These are phyloP conservation scores for Xylariaceae sp. DNA, from an alignment of 2,329 filamentous ascomycete genomes.

Conservation along the genomic window DNA sequence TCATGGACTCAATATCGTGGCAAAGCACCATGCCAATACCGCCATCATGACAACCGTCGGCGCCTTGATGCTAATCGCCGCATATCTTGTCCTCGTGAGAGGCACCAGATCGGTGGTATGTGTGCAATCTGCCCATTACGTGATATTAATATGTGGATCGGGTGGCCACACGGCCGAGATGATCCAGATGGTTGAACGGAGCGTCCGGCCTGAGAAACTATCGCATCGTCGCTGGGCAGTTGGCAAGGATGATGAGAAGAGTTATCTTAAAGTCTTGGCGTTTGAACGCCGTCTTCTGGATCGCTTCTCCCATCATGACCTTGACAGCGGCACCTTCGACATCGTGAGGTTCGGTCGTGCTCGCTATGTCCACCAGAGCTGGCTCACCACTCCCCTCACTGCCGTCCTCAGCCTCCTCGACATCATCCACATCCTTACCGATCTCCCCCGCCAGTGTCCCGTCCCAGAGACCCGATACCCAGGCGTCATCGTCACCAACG, in stretches of 20 bases:
- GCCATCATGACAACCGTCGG: background rate
- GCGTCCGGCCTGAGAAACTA: constrained; percentile 43
- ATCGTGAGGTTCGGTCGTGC: constrained; percentile 69
- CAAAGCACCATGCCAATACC: background rate
- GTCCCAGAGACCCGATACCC: constrained; percentile 49
- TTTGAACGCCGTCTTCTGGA: constrained; percentile 32
- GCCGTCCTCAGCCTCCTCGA: constrained; percentile 59
- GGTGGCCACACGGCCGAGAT: constrained; percentile 96
- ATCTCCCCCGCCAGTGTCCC: constrained; percentile 21
- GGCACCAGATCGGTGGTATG: constrained; percentile 10
- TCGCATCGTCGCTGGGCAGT: constrained; percentile 77
- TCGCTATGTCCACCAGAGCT: constrained; percentile 73
- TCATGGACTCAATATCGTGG: constrained; percentile 1
- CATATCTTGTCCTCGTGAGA: constrained; percentile 2
- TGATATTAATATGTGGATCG: constrained; percentile 80
- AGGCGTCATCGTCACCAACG: constrained; percentile 77
- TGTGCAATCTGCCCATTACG: constrained; percentile 37
- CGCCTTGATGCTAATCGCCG: background rate
- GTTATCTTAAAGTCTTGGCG: constrained; percentile 60
- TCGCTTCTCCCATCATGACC: constrained; percentile 23
- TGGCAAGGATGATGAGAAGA: constrained; percentile 70
- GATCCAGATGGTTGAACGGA: constrained; percentile 69
- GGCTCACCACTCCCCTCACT: constrained; percentile 66
- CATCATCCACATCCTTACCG: constrained; percentile 52
- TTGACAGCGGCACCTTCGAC: constrained; percentile 48